phyloP scores from a whole-genome alignment of 2,329 filamentous ascomycete species.

The Neofusicoccum sp. region DNA sequence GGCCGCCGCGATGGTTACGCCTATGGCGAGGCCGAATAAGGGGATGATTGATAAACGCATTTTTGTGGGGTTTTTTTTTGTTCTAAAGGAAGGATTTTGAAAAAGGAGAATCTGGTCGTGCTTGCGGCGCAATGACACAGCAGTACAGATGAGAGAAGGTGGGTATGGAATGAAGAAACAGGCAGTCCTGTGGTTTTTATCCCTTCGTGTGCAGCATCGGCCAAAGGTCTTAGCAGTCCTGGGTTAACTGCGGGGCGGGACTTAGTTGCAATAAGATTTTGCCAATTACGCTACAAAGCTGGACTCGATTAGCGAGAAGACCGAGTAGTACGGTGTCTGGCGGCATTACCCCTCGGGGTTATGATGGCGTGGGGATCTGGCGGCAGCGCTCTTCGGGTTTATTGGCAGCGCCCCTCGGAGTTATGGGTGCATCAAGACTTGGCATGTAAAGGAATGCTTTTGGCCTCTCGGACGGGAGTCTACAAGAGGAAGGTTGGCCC shows the following conservation, averaged over 20 bases:
- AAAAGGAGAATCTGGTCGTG: too few species aligned
- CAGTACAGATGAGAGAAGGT: not conserved
- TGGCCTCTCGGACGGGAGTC: not conserved
- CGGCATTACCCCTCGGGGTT: too few species aligned
- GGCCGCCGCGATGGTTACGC: not conserved
- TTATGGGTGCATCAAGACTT: not conserved
- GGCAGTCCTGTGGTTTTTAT: not conserved
- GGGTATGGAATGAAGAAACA: not conserved
- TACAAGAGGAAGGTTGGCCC: not conserved
- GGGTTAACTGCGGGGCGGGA: too few species aligned
- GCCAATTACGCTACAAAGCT: too few species aligned
- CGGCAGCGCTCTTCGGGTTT: too few species aligned
- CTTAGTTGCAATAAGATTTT: too few species aligned
- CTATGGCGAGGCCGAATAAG: not conserved
- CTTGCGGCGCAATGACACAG: not conserved
- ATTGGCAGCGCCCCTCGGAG: too few species aligned
- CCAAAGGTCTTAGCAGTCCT: too few species aligned
- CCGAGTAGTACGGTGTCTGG: too few species aligned
- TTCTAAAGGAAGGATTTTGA: not conserved
- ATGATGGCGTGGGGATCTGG: too few species aligned
- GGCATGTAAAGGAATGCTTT: not conserved
- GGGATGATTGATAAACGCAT: not conserved
- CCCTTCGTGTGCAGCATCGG: not conserved
- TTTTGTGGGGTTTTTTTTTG: not conserved
- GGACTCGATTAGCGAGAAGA: too few species aligned